phyloP scores from a whole-genome alignment of 306 rosid genomes.

The Delonix regia region DNA sequence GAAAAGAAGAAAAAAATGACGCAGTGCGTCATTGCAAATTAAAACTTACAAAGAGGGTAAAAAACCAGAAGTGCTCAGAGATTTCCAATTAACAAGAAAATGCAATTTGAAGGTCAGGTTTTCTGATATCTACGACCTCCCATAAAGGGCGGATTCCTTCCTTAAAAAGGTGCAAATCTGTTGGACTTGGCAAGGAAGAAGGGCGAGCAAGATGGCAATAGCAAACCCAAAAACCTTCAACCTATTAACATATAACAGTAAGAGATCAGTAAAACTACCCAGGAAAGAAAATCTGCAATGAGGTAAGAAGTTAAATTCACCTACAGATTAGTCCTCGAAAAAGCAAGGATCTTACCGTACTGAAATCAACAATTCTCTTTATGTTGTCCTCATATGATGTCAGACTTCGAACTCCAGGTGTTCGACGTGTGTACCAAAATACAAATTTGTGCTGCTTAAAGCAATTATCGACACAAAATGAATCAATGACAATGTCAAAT shows the following conservation, averaged over 20 bases:
- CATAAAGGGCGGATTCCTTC: slow-evolving; percentile 96
- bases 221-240: slow-evolving; percentile 91
- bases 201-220: slow-evolving; percentile 94
- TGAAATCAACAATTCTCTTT: slow-evolving; percentile 87
- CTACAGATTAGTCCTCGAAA: background rate
- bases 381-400: slow-evolving; percentile 92
- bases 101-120: slow-evolving; percentile 17
- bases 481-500: slow-evolving; percentile 27
- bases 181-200: slow-evolving; percentile 84
- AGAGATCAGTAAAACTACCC: background rate
- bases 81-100: slow-evolving; percentile 24
- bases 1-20: slow-evolving; percentile 5
- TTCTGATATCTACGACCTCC: slow-evolving; percentile 62
- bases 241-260: slow-evolving; percentile 44
- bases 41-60: background rate
- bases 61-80: background rate
- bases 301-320: slow-evolving; percentile 3
- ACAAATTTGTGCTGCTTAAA: slow-evolving; percentile 69
- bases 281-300: slow-evolving; percentile 14
- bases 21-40: slow-evolving; percentile 21
- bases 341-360: slow-evolving; percentile 62
- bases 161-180: slow-evolving; percentile 93
- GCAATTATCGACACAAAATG: slow-evolving; percentile 29
- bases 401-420: slow-evolving; percentile 83
- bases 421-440: slow-evolving; percentile 95